Evolutionary conservation across 1,284 basidiomycete genomes (phyloP).

Genomic region (Puccinia horiana): DNA sequence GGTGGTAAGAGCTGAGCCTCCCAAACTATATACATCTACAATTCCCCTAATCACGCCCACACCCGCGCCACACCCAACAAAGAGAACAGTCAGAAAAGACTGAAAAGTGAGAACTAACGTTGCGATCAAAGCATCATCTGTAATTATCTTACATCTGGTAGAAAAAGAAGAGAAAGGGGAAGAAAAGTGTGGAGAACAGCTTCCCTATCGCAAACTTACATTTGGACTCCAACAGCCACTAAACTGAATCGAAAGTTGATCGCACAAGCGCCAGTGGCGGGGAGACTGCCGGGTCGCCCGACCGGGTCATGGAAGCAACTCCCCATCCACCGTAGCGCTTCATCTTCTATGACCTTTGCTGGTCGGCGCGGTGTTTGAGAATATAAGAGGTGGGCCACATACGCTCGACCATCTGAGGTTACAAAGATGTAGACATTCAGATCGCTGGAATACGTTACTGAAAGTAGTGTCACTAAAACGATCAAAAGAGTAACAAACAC

Average conservation of each 20-base stretch:
- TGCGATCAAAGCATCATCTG: too few relatives aligned
- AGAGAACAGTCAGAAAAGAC: not conserved
- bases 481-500: not conserved
- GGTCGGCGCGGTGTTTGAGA: not conserved
- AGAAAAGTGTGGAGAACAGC: not conserved
- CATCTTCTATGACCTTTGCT: not conserved
- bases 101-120: not conserved
- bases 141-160: not conserved
- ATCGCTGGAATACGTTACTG: not conserved
- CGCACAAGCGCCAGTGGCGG: slow-evolving; percentile 49
- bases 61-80: not conserved
- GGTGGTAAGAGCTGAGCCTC: not conserved
- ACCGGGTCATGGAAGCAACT: slow-evolving; percentile 34
- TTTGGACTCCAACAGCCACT: slow-evolving; percentile 55
- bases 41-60: not conserved
- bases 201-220: slow-evolving; percentile 26
- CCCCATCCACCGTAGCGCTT: slow-evolving; percentile 30
- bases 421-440: slow-evolving; percentile 56
- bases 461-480: not conserved
- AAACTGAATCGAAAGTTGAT: slow-evolving; percentile 58
- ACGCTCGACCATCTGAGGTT: slow-evolving; percentile 60
- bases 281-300: not conserved
- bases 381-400: slow-evolving; percentile 55
- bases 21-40: slow-evolving; percentile 22
- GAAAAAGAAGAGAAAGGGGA: not conserved